Evolutionary conservation across 2,329 filamentous ascomycete genomes (phyloP).

Genomic region (Drechslerella dactyloides): DNA sequence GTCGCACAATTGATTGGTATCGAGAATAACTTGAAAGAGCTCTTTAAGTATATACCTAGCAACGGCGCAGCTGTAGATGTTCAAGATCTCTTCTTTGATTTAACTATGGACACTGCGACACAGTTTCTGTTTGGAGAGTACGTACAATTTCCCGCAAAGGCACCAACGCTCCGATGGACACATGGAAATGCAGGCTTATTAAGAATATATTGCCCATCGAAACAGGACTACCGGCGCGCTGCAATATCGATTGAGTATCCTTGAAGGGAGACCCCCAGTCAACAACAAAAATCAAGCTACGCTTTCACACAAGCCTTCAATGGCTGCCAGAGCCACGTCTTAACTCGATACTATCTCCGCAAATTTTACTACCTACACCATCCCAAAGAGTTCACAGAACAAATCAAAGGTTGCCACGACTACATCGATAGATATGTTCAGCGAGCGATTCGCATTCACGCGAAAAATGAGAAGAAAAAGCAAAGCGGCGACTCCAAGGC

Average conservation of each 20-base stretch:
- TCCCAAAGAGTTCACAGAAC: constrained; percentile 55
- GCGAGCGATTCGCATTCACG: constrained; percentile 55
- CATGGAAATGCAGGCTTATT: neutral
- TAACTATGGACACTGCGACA: constrained; percentile 82
- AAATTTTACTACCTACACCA: constrained; percentile 55
- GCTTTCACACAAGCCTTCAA: constrained; percentile 20
- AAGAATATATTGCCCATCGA: too few species aligned
- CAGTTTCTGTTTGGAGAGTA: constrained; percentile 83
- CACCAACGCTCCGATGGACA: constrained; percentile 4
- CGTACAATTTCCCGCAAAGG: constrained; percentile 65
- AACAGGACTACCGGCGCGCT: constrained; percentile 12
- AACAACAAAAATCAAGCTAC: constrained; percentile 20
- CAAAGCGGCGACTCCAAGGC: constrained; percentile 53
- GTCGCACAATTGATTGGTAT: constrained; percentile 82
- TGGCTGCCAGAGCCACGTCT: constrained; percentile 9
- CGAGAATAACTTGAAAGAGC: constrained; percentile 75
- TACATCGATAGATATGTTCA: constrained; percentile 55
- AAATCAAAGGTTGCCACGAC: constrained; percentile 54
- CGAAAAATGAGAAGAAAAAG: constrained; percentile 57
- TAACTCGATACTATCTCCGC: constrained; percentile 54
- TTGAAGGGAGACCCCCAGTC: constrained; percentile 20
- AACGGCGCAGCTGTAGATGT: constrained; percentile 70
- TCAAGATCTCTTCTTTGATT: constrained; percentile 79
- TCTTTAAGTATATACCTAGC: constrained; percentile 73
- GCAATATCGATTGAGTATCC: constrained; percentile 8